Base-by-base conservation (phyloP, 2,329 filamentous ascomycete species). In the Alternaria ethzedia region DNA sequence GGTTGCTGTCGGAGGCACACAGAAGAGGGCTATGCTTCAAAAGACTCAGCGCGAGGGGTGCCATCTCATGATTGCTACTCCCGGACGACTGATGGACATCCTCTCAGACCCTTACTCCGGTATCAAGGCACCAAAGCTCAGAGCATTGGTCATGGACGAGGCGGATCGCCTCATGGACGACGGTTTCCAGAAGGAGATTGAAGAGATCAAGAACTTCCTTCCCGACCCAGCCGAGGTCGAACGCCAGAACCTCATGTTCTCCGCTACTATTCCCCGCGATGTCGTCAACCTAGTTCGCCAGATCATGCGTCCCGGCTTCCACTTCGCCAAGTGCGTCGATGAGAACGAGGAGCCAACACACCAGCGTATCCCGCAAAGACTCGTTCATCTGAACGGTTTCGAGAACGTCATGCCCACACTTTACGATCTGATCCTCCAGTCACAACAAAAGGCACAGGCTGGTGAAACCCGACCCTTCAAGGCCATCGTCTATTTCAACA, bases 201-300 rank as follows among this genome's bases (percentile, higher is more conserved):
- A 82, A 36, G 77, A 83, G 17, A 84, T 86, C 71, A 81, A 82
- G 72, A 71, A 71, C 12, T 68, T 79, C 36, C 74, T 97, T 10
- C 95, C 95, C 4, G 82, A 86, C 50, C 86, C 86, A 7, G 72
- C 78, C 0, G 80, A 89, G 56, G 87, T 90, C 64, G 86, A 91
- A 57, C 89, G 95, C 54, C 96, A 99, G 80, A 97, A 94, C 7
- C 88, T 99, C 73, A 90, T 99, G 80, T 97, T 97, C 80, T 98
- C 95, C 13, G 96, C 96, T 47, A 99, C 96, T 11, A 91, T 99
- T 30, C 93, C 95, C 49, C 86, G 87, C 63, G 88, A 94, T 66
- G 95, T 99, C 47, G 89, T 97, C 70, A 82, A 86, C 46, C 87
- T 98, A 52, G 95, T 96, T 44, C 88, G 90, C 63, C 82, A 83